Base-by-base conservation (phyloP, 345 rosid genomes). In the Gossypium stocksii region DNA sequence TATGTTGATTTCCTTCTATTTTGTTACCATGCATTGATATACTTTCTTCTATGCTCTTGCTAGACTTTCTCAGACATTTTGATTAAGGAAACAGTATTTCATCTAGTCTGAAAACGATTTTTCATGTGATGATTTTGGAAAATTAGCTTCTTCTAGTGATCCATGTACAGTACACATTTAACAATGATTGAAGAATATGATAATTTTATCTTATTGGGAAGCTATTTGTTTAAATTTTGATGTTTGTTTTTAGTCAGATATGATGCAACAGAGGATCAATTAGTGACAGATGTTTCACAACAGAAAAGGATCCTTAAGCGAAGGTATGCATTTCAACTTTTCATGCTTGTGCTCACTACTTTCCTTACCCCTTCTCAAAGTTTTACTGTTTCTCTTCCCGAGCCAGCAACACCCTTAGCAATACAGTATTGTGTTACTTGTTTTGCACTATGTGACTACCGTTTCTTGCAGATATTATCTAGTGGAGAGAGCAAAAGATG, bases 401-500 rank as follows among this genome's bases (percentile, higher is more conserved):
- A 66, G 41, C 23, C 25, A 66, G 46, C 53, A 14, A 13, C 41
- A 22, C 9, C 58, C 15, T 8, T 49, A 16, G 2, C 45, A 51
- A 51, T 51, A 25, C 34, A 25, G 17, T 79, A 53, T 68, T 2
- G 19, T 53, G 49, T 65, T 70, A 65, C 25, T 64, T 65, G 48
- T 76, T 13, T 46, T 48, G 69, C 51, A 15, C 23, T 3, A 41
- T 57, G 57, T 22, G 60, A 45, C 12, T 34, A 17, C 22, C 51
- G 59, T 64, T 61, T 83, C 74, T 61, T 87, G 78, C 87, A 94
- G 98, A 83, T 94, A 92, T 83, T 94, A 83, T 83, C 81, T 94
- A 48, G 97, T 94, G 82, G 98, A 94, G 86, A 94, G 89, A 82
- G 98, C 98, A 76, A 94, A 90, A 77, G 98, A 94, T 89, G 95